Evolutionary conservation across 2,329 filamentous ascomycete genomes (phyloP).

Genomic region (Sporothrix mexicana): DNA sequence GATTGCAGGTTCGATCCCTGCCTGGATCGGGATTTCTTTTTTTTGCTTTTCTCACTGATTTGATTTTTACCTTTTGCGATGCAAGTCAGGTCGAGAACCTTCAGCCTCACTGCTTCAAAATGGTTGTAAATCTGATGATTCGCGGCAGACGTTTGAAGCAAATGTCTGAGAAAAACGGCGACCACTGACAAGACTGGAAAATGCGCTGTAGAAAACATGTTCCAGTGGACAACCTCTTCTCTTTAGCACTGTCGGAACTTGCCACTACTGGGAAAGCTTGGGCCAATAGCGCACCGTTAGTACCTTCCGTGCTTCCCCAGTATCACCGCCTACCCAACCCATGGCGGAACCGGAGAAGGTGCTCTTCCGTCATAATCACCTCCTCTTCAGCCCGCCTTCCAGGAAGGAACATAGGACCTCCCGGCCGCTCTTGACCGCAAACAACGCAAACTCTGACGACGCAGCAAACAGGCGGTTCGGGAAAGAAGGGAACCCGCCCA

Average conservation of each 20-base stretch:
- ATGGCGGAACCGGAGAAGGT: constrained; percentile 34
- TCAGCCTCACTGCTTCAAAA: not conserved
- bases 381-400: not conserved
- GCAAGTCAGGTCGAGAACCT: not conserved
- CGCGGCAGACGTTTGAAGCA: not conserved
- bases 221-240: not conserved
- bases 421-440: not conserved
- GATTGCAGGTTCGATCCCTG: constrained; percentile 49
- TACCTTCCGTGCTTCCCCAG: not conserved
- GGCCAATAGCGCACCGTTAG: constrained; percentile 11
- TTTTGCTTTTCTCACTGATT: not conserved
- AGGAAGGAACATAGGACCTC: constrained; percentile 19
- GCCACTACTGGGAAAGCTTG: not conserved
- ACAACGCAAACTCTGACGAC: not conserved
- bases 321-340: constrained; percentile 22
- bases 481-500: not conserved
- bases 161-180: not conserved
- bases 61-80: not conserved
- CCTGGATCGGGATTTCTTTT: constrained; percentile 38
- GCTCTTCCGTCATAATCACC: constrained; percentile 25
- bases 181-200: not conserved
- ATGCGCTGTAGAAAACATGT: not conserved
- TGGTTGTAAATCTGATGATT: not conserved
- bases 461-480: not conserved
- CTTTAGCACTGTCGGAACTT: constrained; percentile 1